Conservation (phyloP, 1,139 yeast species). For the Candida buenavistaensis region DNA sequence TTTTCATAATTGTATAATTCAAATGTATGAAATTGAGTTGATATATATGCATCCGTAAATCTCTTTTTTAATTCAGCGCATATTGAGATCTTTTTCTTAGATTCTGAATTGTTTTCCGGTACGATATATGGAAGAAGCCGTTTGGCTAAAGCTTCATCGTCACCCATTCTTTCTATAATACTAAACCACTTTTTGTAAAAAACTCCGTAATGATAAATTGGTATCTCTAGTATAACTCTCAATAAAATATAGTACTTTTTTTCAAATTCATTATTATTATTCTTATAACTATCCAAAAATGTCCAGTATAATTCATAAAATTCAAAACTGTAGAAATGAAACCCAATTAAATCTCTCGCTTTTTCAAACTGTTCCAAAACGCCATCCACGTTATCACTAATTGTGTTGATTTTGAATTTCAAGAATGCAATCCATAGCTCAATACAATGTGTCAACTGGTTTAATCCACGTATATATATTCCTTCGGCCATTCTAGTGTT, state of each 20-base stretch:
- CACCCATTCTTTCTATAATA: constrained; percentile 36
- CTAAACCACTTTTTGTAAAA: constrained; percentile 44
- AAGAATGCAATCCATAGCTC: constrained; percentile 76
- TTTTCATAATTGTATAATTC: constrained; percentile 67
- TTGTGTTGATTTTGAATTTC: constrained; percentile 50
- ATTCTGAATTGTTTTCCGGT: constrained; percentile 19
- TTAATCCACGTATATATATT: constrained; percentile 58
- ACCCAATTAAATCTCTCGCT: constrained; percentile 67
- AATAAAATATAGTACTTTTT: constrained; percentile 48
- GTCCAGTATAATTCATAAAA: constrained; percentile 74
- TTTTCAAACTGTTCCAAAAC: constrained; percentile 53
- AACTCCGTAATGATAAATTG: constrained; percentile 73
- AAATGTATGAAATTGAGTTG: constrained; percentile 60
- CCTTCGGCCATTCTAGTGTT: constrained; percentile 46
- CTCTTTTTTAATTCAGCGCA: constrained; percentile 42
- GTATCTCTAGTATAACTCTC: constrained; percentile 65
- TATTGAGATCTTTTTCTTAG: constrained; percentile 16
- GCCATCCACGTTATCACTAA: constrained; percentile 28
- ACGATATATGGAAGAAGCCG: constrained; percentile 19
- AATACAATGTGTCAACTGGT: constrained; percentile 53
- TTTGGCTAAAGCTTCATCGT: constrained; percentile 22
- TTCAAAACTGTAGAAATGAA: constrained; percentile 69
- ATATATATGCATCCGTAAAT: constrained; percentile 53
- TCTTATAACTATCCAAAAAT: constrained; percentile 43
- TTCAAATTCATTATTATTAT: constrained; percentile 32